Evolutionary conservation across 164 flowering plant species (phyloP), one percentile per base, ranked within the genome.

Genomic region (Vitis riparia): DNA sequence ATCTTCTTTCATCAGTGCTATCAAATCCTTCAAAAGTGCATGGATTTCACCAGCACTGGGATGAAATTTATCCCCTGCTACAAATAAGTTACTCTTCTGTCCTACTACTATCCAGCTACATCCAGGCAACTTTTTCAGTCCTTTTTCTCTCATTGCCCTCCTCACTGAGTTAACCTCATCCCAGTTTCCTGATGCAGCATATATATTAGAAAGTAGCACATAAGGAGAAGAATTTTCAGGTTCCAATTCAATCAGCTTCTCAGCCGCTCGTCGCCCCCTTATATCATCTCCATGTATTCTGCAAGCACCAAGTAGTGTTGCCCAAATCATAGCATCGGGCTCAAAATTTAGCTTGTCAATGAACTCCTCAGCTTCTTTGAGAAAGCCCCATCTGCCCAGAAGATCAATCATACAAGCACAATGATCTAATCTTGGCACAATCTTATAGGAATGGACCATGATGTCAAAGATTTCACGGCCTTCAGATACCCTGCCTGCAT

Each of bases 391-490:
- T 61, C 97, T 82, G 11, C 98, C 98, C 68, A 88, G 84, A 68
- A 92, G 91, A 84, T 94, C 98, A 71, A 94, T 69, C 85, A 92
- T 84, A 76, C 97, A 94, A 14, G 97, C 94, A 79, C 71, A 83
- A 65, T 94, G 97, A 79, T 92, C 94, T 2, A 66, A 70, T 76
- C 94, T 78, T 1, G 97, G 97, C 60, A 69, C 75, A 67, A 92
- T 79, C 17, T 76, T 73, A 65, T 84, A 85, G 66, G 67, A 12
- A 19, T 66, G 70, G 44, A 78, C 79, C 97, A 94, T 92, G 0
- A 29, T 56, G 23, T 87, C 79, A 78, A 84, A 94, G 16, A 87
- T 78, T 29, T 59, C 71, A 51, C 78, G 89, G 51, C 98, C 97
- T 81, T 88, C 88, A 69, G 79, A 68, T 58, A 94, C 86, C 72